Conservation (phyloP, 306 rosid species). For the Trichosanthes cucumerina region DNA sequence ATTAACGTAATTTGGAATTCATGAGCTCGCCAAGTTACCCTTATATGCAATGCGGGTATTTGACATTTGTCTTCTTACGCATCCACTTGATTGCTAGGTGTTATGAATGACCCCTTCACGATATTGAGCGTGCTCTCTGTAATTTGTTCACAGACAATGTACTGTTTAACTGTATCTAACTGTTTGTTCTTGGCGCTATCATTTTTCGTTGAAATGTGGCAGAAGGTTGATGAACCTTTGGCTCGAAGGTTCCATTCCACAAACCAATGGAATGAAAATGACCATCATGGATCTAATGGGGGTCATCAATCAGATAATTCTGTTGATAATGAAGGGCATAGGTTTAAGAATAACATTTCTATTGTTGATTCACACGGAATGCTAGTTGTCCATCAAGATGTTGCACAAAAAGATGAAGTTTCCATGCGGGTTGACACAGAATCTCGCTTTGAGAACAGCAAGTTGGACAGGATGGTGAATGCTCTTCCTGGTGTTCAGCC, state of each 20-base stretch:
- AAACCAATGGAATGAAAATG: constrained; percentile 38
- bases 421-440: constrained; percentile 22
- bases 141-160: not conserved
- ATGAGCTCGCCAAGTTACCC: too few relatives aligned
- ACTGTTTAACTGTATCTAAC: not conserved
- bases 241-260: constrained; percentile 27
- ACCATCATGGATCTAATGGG: constrained; percentile 31
- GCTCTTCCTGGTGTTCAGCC: constrained; percentile 31
- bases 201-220: constrained; percentile 13
- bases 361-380: constrained; percentile 26
- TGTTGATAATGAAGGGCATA: constrained; percentile 25
- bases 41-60: too few relatives aligned
- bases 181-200: not conserved
- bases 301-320: constrained; percentile 30
- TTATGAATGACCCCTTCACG: too few relatives aligned
- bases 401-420: constrained; percentile 26
- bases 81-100: too few relatives aligned
- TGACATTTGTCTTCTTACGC: too few relatives aligned
- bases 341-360: constrained; percentile 14
- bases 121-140: not conserved
- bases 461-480: constrained; percentile 38
- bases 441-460: constrained; percentile 24
- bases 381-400: constrained; percentile 21
- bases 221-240: constrained; percentile 48
- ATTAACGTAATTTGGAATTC: too few relatives aligned